Evolutionary conservation across 805 yeast genomes (phyloP).

Genomic region (Candida sonorensis): DNA sequence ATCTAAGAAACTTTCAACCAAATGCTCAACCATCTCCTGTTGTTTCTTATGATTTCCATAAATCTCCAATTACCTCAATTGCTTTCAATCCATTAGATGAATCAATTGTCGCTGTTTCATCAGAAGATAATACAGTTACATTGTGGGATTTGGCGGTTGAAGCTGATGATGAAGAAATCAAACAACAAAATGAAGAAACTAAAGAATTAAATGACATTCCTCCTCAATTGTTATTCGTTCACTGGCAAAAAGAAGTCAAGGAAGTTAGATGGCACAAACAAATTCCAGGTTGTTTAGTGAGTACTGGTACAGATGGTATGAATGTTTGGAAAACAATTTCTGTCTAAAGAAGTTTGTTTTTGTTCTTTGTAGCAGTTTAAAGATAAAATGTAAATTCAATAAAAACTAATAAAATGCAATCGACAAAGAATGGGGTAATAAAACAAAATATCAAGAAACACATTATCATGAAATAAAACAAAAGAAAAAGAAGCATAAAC

Average conservation of each 20-base stretch:
- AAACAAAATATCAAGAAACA: no score
- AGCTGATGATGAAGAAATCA: constrained; percentile 95
- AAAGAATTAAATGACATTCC: constrained; percentile 85
- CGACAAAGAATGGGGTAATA: no score
- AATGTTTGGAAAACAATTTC: constrained; percentile 95
- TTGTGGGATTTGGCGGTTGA: constrained; percentile 98
- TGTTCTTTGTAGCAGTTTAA: no score
- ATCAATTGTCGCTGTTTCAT: constrained; percentile 89
- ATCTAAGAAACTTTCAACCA: constrained; percentile 75
- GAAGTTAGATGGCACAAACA: constrained; percentile 98
- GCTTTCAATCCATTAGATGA: constrained; percentile 95
- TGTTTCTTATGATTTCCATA: constrained; percentile 93
- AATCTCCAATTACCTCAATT: constrained; percentile 86
- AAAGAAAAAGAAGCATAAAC: no score
- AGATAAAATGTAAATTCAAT: no score
- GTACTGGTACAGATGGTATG: constrained; percentile 94
- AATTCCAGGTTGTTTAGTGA: constrained; percentile 90
- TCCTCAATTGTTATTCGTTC: constrained; percentile 91
- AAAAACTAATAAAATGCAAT: no score
- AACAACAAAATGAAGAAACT: constrained; percentile 72
- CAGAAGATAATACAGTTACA: constrained; percentile 95
- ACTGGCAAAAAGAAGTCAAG: constrained; percentile 97
- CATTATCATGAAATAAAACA: no score
- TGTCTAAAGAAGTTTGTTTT: no score
- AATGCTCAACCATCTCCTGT: constrained; percentile 66